phyloP scores from a whole-genome alignment of 1,139 yeast species.

The Hyphopichia buzzinii region DNA sequence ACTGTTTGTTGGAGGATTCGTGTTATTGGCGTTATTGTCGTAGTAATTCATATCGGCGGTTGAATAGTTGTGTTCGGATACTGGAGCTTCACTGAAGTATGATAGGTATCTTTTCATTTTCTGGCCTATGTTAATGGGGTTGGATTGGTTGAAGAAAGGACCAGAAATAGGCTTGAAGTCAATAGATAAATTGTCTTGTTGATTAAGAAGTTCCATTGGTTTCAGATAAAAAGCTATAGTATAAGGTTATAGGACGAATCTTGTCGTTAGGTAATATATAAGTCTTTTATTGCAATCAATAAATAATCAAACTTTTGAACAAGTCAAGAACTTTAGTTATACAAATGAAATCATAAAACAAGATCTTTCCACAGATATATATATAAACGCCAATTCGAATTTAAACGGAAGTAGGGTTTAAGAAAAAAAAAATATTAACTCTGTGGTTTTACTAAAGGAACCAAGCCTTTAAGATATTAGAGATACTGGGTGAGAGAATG shows the following conservation, averaged over 20 bases:
- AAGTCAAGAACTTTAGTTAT: too few species aligned
- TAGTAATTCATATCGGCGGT: constrained; percentile 1
- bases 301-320: too few species aligned
- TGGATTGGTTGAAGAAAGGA: constrained; percentile 1
- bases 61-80: neutral
- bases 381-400: neutral
- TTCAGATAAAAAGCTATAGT: neutral
- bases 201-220: constrained; percentile 4
- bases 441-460: neutral
- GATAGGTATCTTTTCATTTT: constrained; percentile 2
- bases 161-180: constrained; percentile 1
- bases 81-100: neutral
- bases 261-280: too few species aligned
- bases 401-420: neutral
- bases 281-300: too few species aligned
- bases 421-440: neutral
- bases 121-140: neutral
- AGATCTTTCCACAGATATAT: neutral
- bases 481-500: neutral
- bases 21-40: neutral
- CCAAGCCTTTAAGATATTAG: neutral
- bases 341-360: too few species aligned
- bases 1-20: neutral
- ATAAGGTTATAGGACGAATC: neutral
- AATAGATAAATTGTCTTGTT: constrained; percentile 2